Percentiles rank a stretch among this genome's conserved stretches.
phyloP scores from a whole-genome alignment of 73 alveolate genomes.

The Paramecium sexaurelia region DNA sequence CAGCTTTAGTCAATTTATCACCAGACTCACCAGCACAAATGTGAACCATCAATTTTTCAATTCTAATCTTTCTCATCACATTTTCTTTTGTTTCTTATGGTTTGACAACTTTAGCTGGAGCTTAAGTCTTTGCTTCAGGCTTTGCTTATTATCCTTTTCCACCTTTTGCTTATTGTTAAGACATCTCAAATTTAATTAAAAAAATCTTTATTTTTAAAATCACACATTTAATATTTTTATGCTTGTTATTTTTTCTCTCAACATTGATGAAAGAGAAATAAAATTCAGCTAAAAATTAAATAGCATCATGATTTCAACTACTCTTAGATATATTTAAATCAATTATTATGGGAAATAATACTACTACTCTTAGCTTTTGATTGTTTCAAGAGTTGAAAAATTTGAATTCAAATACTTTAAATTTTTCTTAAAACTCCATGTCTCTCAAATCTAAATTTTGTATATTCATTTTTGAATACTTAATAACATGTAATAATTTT shows the following conservation, averaged over 20 bases:
- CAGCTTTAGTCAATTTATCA: conserved; percentile 83
- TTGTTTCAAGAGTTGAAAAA: too few relatives aligned
- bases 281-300: background rate
- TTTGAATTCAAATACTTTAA: too few relatives aligned
- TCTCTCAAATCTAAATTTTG: too few relatives aligned
- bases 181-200: conserved; percentile 16
- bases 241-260: background rate
- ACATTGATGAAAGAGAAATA: background rate
- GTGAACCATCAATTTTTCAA: conserved; percentile 79
- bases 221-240: conserved; percentile 20
- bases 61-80: conserved; percentile 78
- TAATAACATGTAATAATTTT: too few relatives aligned
- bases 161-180: conserved; percentile 27
- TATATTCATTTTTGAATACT: too few relatives aligned
- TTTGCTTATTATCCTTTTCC: background rate
- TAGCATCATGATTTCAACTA: too few relatives aligned
- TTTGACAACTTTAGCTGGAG: conserved; percentile 5
- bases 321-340: too few relatives aligned
- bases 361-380: too few relatives aligned
- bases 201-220: conserved; percentile 26
- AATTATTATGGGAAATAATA: too few relatives aligned
- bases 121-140: background rate
- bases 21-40: conserved; percentile 85
- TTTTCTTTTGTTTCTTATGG: conserved; percentile 69
- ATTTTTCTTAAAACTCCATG: too few relatives aligned